Conservation (phyloP, 306 rosid genomes). For the Parietaria judaica region DNA sequence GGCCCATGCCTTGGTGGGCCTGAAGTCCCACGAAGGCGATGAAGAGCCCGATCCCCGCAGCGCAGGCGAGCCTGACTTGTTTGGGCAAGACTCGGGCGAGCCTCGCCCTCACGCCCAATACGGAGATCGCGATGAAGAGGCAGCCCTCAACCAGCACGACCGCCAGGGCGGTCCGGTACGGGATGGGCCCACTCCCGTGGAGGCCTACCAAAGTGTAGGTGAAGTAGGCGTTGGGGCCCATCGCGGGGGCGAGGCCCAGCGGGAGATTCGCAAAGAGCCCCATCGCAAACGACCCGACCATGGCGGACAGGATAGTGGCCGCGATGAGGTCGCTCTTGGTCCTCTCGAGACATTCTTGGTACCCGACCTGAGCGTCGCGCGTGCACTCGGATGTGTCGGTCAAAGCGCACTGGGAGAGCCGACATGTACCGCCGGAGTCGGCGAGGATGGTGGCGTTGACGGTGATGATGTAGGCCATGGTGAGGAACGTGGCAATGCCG, state of each 20-base stretch:
- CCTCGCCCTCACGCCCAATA: slow-evolving; percentile 65
- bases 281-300: slow-evolving; percentile 67
- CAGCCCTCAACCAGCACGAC: slow-evolving; percentile 56
- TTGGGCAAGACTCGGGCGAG: slow-evolving; percentile 70
- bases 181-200: slow-evolving; percentile 65
- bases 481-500: slow-evolving; percentile 74
- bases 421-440: slow-evolving; percentile 73
- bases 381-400: slow-evolving; percentile 42
- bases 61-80: slow-evolving; percentile 59
- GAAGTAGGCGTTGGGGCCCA: slow-evolving; percentile 87
- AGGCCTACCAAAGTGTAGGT: slow-evolving; percentile 77
- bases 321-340: slow-evolving; percentile 70
- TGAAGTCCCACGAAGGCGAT: slow-evolving; percentile 93
- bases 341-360: slow-evolving; percentile 51
- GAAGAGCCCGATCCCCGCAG: slow-evolving; percentile 87
- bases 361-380: slow-evolving; percentile 49
- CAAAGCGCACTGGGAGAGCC: slow-evolving; percentile 48
- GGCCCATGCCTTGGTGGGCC: slow-evolving; percentile 61
- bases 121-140: slow-evolving; percentile 52
- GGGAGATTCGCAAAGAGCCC: slow-evolving; percentile 80
- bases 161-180: slow-evolving; percentile 64
- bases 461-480: slow-evolving; percentile 93
- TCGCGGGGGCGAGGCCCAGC: slow-evolving; percentile 79
- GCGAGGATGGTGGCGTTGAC: slow-evolving; percentile 80
- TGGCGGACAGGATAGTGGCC: slow-evolving; percentile 64